These are phyloP conservation scores for Barnettozyma wickerhamii DNA, from an alignment of 805 yeast genomes.

Conservation along the genomic window DNA sequence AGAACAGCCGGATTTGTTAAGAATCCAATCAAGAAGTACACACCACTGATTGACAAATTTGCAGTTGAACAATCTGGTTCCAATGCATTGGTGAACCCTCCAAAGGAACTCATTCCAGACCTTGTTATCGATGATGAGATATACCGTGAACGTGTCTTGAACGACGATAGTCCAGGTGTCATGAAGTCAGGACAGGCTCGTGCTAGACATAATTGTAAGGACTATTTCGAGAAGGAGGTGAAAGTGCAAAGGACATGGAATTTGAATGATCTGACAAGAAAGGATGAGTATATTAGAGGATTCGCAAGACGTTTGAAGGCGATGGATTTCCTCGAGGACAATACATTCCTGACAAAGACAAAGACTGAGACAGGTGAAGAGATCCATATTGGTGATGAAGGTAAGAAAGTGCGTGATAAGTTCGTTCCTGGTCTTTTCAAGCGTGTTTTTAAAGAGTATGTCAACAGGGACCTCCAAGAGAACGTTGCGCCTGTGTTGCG, in stretches of 20 bases:
- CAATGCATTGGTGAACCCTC: not conserved
- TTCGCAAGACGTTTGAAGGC: conserved; percentile 9
- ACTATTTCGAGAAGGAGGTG: not conserved
- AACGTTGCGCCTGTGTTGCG: conserved; percentile 2
- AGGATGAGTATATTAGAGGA: not conserved
- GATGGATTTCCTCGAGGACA: conserved; percentile 2
- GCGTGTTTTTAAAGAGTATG: not conserved
- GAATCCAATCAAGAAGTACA: not conserved
- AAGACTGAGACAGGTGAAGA: not conserved
- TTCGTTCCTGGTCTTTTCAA: not conserved
- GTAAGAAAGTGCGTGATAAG: not conserved
- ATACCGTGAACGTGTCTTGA: not conserved
- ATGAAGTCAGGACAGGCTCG: not conserved
- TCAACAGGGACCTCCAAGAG: conserved; percentile 2
- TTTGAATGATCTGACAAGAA: not conserved
- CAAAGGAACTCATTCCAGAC: not conserved
- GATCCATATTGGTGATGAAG: not conserved
- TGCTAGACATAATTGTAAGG: not conserved
- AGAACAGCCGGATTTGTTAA: not conserved
- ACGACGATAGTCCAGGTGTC: not conserved
- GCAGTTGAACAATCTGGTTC: not conserved
- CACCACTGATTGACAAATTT: not conserved
- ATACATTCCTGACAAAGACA: not conserved
- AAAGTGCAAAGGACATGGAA: not conserved
- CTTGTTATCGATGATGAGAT: not conserved